A percentile compares a stretch with the other conserved stretches of the same genome.
phyloP scores from a whole-genome alignment of 371 early-diverging fungal genomes.

The Mucor lusitanicus region DNA sequence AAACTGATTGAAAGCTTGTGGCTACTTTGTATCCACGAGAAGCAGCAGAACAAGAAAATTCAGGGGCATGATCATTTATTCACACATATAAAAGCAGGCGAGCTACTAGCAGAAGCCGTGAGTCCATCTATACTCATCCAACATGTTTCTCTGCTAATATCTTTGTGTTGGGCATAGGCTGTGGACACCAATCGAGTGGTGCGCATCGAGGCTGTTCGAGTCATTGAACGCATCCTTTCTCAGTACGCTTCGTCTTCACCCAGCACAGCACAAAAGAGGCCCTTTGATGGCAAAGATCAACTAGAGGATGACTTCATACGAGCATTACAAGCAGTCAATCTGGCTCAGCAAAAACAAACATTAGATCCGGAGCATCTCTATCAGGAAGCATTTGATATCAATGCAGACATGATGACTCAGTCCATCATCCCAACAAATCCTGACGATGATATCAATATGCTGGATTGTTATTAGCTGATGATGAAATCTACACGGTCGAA shows the following conservation, averaged over 20 bases:
- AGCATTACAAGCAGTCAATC: conserved; percentile 16
- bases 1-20: conserved; percentile 53
- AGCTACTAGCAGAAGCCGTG: conserved; percentile 55
- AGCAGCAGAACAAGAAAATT: conserved; percentile 28
- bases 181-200: conserved; percentile 37
- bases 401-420: conserved; percentile 42
- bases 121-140: background rate
- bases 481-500: background rate
- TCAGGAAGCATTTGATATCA: conserved; percentile 45
- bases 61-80: conserved; percentile 31
- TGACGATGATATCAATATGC: conserved; percentile 23
- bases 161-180: conserved; percentile 10
- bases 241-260: background rate
- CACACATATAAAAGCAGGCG: conserved; percentile 46
- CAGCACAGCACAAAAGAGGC: background rate
- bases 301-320: conserved; percentile 19
- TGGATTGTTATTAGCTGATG: conserved; percentile 23
- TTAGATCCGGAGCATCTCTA: conserved; percentile 44
- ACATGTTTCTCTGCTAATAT: background rate
- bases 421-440: conserved; percentile 23
- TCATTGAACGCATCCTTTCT: conserved; percentile 22
- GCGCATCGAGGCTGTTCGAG: conserved; percentile 30
- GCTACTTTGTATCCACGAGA: conserved; percentile 43
- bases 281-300: conserved; percentile 6
- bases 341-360: conserved; percentile 21